phyloP scores from a whole-genome alignment of 164 flowering plant species.

The Tetracentron sinense region DNA sequence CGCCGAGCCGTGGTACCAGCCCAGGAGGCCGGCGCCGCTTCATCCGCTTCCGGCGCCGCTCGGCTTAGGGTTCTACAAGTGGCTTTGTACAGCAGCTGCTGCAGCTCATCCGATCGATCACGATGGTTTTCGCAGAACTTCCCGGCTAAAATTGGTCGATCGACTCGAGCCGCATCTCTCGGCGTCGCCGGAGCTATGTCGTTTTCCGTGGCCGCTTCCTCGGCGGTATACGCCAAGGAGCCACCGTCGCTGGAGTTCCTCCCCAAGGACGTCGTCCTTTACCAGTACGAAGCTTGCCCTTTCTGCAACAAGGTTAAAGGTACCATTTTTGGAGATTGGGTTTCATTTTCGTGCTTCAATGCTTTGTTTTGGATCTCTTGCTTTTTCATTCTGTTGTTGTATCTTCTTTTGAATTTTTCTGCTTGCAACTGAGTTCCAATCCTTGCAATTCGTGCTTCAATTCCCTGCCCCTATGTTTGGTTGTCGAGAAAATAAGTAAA shows the following conservation, averaged over 20 bases:
- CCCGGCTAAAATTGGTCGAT: constrained; percentile 11
- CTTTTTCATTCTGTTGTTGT: neutral
- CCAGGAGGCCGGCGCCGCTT: neutral
- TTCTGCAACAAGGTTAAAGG: constrained; percentile 98
- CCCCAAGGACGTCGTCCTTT: constrained; percentile 78
- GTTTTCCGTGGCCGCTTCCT: constrained; percentile 49
- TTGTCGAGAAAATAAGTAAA: too few relatives aligned
- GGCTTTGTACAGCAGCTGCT: constrained; percentile 17
- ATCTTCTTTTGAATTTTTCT: too few relatives aligned
- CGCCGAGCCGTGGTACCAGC: neutral
- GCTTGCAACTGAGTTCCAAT: too few relatives aligned
- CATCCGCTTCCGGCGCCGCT: constrained; percentile 12
- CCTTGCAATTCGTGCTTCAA: too few relatives aligned
- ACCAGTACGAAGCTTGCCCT: constrained; percentile 99
- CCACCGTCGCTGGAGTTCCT: constrained; percentile 29
- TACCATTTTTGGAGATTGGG: constrained; percentile 16
- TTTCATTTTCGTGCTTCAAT: neutral
- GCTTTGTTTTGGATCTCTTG: too few relatives aligned
- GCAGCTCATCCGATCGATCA: constrained; percentile 5
- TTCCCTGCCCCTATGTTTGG: too few relatives aligned
- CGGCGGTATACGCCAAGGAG: constrained; percentile 61
- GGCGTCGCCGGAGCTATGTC: constrained; percentile 44
- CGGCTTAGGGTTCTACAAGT: constrained; percentile 21
- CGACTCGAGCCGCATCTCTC: constrained; percentile 11
- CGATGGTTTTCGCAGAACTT: constrained; percentile 10